phyloP scores from a whole-genome alignment of 1,139 yeast genomes.

The Trichomonascaceae sp. region DNA sequence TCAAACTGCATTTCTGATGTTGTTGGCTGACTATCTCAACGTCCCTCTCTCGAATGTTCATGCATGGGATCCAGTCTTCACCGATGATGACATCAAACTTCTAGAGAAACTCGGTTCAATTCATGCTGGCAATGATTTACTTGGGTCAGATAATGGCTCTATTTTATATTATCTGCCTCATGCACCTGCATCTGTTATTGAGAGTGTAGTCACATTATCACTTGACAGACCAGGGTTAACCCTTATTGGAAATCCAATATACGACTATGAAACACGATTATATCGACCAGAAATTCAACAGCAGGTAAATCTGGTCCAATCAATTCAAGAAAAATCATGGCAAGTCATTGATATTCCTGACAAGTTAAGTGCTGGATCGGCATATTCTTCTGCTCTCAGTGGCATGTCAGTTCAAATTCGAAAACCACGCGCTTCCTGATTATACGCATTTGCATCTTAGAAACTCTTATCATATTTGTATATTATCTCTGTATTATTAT shows the following conservation, averaged over 20 bases:
- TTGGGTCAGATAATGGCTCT: conserved; percentile 7
- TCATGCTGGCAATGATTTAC: conserved; percentile 22
- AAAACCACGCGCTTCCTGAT: not conserved
- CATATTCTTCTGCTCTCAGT: not conserved
- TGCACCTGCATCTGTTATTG: conserved; percentile 59
- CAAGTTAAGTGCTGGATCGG: not conserved
- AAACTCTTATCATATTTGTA: not conserved
- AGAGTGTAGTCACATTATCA: conserved; percentile 35
- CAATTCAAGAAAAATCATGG: conserved; percentile 1
- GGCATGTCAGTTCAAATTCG: conserved; percentile 3
- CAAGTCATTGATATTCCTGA: conserved; percentile 1
- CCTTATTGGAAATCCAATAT: conserved; percentile 30
- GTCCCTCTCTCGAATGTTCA: conserved; percentile 34
- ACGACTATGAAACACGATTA: conserved; percentile 23
- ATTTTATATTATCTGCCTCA: conserved; percentile 61
- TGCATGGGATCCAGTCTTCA: conserved; percentile 61
- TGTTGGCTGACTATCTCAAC: conserved; percentile 31
- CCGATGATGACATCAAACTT: conserved; percentile 37
- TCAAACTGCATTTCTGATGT: conserved; percentile 53
- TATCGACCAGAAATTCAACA: conserved; percentile 3
- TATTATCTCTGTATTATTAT: not conserved
- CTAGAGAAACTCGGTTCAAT: conserved; percentile 27
- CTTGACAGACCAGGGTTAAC: conserved; percentile 28
- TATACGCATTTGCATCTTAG: not conserved
- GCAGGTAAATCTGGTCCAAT: not conserved